Base-by-base conservation (phyloP, 108 stramenopile genomes). In the Schizochytrium sp. region DNA sequence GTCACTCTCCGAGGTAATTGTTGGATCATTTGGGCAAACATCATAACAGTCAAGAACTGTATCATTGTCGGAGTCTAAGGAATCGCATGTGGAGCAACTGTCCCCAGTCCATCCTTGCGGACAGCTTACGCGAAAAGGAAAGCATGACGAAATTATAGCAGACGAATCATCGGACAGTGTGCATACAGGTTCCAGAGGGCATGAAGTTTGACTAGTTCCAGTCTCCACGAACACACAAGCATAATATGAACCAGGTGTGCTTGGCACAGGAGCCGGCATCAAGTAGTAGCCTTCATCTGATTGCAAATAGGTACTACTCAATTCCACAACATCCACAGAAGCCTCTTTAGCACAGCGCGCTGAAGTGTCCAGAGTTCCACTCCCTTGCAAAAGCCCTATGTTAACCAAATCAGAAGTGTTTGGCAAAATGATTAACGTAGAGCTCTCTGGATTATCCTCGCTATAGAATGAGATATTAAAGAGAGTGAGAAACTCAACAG, bases 71-170 rank as follows among this genome's bases (percentile, higher is more conserved):
- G 50, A 19, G 47, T 83, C 76, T 28, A 53, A 19, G 10, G 76
- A 13, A 53, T 47, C 55, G 53, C 76, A 83, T 28, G 8, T 5
- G 76, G 15, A 55, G 76, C 76, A 83, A 7, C 47, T 53, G 10
- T 46, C 15, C n/a, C 76, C 76, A 7, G 5, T 5, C 38, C 13
- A 42, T 10, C 76, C 76, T 17, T 5, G 45, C 45, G 45, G 45
- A 3, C 76, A 83, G n/a, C 55, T 83, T n/a, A 83, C 13, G 50
- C 28, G 38, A 28, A 83, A 49, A 50, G 76, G 76, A 5, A 83
- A 17, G 28, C 76, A 83, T 42, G 64, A 38, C 2, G 64, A 69
- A 69, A 69, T 69, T 0, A 15, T 69, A 8, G 64, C 64, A 38
- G 64, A 38, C 5, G 7, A 5, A 8, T 44, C 64, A 69, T 7